Evolutionary conservation across 169 alveolate genomes (phyloP).

Genomic region (Plasmodium inui): DNA sequence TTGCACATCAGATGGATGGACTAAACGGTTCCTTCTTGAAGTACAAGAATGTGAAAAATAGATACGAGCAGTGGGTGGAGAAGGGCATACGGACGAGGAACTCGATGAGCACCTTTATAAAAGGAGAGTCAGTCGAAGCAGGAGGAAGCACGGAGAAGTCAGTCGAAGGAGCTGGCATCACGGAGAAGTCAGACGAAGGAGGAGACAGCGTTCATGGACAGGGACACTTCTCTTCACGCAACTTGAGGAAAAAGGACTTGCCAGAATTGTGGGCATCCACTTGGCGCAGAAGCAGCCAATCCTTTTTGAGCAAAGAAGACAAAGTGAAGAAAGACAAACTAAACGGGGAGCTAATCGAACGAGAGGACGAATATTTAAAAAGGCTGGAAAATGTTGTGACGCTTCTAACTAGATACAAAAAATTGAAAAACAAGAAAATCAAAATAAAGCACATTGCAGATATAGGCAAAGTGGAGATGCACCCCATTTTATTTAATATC

Average conservation of each 20-base stretch:
- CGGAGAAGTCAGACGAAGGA: too few relatives aligned
- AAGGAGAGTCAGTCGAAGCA: not conserved
- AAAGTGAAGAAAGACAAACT: not conserved
- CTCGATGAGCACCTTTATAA: not conserved
- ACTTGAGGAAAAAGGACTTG: not conserved
- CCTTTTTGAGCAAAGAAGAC: constrained; percentile 5
- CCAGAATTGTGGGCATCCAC: not conserved
- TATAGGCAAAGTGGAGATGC: not conserved
- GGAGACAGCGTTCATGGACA: not conserved
- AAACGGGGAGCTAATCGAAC: not conserved
- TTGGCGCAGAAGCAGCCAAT: not conserved
- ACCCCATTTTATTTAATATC: constrained; percentile 9
- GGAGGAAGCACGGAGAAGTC: not conserved
- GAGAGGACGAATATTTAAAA: not conserved
- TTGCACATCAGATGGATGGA: not conserved
- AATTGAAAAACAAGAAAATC: constrained; percentile 19
- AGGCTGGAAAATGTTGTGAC: not conserved
- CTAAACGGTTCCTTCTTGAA: constrained; percentile 7
- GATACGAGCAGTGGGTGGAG: constrained; percentile 11
- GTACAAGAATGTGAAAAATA: constrained; percentile 6
- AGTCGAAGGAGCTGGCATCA: too few relatives aligned
- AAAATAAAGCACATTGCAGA: constrained; percentile 2
- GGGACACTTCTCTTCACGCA: not conserved
- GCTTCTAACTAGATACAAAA: not conserved
- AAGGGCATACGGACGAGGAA: not conserved